These are phyloP conservation scores for Thymus quinquecostatus DNA, from an alignment of 257 asterid species.

Conservation along the genomic window DNA sequence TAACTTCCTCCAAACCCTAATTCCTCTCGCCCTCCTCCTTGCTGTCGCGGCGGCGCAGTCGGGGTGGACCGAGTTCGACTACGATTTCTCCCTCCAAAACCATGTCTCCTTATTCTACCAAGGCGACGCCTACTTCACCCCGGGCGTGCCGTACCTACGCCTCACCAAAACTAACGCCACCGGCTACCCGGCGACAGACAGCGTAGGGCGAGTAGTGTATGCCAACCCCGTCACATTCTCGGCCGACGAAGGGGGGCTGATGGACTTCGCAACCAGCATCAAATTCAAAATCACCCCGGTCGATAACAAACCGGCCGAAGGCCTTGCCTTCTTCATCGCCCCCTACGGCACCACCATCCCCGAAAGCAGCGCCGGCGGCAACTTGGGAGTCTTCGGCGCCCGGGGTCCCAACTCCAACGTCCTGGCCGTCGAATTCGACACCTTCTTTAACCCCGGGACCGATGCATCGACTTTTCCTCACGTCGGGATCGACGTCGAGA, in stretches of 20 bases:
- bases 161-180: neutral
- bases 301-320: neutral
- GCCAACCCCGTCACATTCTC: neutral
- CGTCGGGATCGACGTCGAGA: conserved; percentile 2
- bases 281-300: neutral
- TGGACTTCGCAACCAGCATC: neutral
- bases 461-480: neutral
- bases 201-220: neutral
- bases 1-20: conserved; percentile 1
- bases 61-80: neutral
- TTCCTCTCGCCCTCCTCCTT: neutral
- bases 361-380: neutral
- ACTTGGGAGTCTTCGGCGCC: conserved; percentile 2
- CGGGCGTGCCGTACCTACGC: neutral
- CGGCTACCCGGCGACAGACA: neutral
- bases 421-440: conserved; percentile 20
- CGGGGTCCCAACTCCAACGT: neutral
- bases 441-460: neutral
- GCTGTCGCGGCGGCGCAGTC: neutral
- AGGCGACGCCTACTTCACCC: conserved; percentile 7
- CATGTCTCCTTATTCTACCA: neutral
- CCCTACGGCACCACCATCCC: conserved; percentile 3
- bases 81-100: neutral
- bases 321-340: conserved; percentile 24
- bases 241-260: no score